phyloP scores from a whole-genome alignment of 208 protist genomes.

The Acanthamoeba lenticulata region DNA sequence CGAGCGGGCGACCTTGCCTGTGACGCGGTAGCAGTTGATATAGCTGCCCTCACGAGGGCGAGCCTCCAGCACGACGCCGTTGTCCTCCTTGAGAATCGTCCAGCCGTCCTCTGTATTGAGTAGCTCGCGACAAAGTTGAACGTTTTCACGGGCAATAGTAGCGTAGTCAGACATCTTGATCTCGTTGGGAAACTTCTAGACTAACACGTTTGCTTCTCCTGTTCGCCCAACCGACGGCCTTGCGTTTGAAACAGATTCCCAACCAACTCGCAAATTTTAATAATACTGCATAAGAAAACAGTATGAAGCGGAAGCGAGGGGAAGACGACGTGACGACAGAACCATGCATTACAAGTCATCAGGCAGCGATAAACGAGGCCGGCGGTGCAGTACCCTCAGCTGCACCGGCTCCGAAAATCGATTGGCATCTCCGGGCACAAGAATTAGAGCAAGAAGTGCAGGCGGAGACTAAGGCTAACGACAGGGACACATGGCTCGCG shows the following conservation, averaged over 20 bases:
- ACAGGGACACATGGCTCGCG: neutral
- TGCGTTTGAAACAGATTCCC: no score
- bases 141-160: neutral
- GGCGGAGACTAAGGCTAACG: neutral
- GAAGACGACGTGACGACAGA: no score
- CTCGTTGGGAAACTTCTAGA: neutral
- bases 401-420: no score
- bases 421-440: neutral
- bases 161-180: neutral
- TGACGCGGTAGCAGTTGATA: constrained; percentile 59
- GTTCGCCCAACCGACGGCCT: neutral
- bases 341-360: no score
- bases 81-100: neutral
- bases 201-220: neutral
- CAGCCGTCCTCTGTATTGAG: neutral
- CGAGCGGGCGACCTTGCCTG: neutral
- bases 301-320: no score
- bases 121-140: neutral
- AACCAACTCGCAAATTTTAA: no score
- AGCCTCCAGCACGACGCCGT: constrained; percentile 19
- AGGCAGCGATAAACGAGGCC: no score
- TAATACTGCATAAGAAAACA: no score
- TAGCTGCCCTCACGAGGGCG: neutral
- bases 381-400: no score
- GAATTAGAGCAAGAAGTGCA: neutral